Base-by-base conservation (phyloP, 2,329 filamentous ascomycete species). In the Microthyrium microscopicum region DNA sequence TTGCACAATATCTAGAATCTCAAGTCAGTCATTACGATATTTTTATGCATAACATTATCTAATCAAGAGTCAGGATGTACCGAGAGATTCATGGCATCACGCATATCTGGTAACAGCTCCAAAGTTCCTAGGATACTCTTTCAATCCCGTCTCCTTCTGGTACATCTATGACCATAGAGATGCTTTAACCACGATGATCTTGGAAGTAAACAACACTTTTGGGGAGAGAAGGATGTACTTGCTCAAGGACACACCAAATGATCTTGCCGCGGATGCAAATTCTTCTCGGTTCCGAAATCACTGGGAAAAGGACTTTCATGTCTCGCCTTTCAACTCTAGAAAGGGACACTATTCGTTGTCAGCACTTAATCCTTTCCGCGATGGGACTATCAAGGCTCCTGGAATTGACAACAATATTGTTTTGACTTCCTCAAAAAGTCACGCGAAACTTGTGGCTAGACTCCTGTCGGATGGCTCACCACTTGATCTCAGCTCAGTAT, bases 71-170 rank as follows among this genome's bases (percentile, higher is more conserved):
- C 40, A 83, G 68, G 61, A 61, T 9, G 57, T 71, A n/a, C 58
- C 73, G 37, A 66, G 69, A 31, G 47, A 59, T 2, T 56, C 62
- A 29, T 84, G 77, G 53, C 68, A 73, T 8, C 62, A 73, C 44
- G 76, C 72, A 0, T 83, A 82, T 43, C 58, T 85, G 4, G 60
- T 81, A 16, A 84, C 79, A 2, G 74, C 76, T 3, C 69, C 77
- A 4, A 64, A 65, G 20, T 76, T 82, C 39, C 49, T 80, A 5
- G 73, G 74, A 3, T 79, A 78, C 46, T 68, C 70, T 16, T 82
- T 80, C 53, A 84, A 82, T 43, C 77, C 77, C 0, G 73, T 78
- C 3, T 83, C 77, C 0, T 79, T 84, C 44, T 85, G 78, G 76
- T 82, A 83, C 42, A 62, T 85, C 3, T 84, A 85, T 48, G 66